Base-by-base conservation (phyloP, 306 rosid genomes). In the Cyclanthera cordifolia region DNA sequence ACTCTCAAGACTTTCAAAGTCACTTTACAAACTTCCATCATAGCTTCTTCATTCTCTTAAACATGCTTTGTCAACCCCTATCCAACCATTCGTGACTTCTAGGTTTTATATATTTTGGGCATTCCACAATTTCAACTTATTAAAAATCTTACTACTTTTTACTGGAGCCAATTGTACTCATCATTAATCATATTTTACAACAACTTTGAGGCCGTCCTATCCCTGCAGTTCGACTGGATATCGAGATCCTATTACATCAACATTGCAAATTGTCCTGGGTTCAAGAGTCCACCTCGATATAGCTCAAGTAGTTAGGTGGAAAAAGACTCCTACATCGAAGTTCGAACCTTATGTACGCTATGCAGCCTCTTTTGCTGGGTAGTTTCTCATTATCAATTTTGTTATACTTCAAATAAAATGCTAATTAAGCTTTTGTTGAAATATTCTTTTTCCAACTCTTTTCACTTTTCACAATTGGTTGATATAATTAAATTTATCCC, bases 311-410 rank as follows among this genome's bases (percentile, higher is more conserved):
- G 93, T 92, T 24, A 86, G 98, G 82, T 92, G 96, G 98, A 92
- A 86, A 84, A 78, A 56, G 69, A 83, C 85, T 46, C 76, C 89
- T 52, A 73, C 81, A 53, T 87, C 96, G 51, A 74, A 87, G 76
- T 78, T 89, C 66, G 93, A 92, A 79, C 95, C 98, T 71, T 73
- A 13, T 49, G 88, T 87, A 66, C 96, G 93, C 61, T 92, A 89
- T 80, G 95, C 98, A 4, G 96, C 98, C 68, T 87, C 98, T 74
- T 92, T 92, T 80, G 90, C 96, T 66, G 95, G 98, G 98, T 89
- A 89, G 64, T 61, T 73, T 72, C 75, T 77, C 77, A 13, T 53
- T 79, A 1, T 72, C 39, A 25, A 15, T 70, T 37, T 12, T 72
- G 17, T 28, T 21, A 7, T 48, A 50, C 15, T 68, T 56, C 17